Base-by-base conservation (phyloP, 179 eudicot genomes). In the Actinidia chinensis region DNA sequence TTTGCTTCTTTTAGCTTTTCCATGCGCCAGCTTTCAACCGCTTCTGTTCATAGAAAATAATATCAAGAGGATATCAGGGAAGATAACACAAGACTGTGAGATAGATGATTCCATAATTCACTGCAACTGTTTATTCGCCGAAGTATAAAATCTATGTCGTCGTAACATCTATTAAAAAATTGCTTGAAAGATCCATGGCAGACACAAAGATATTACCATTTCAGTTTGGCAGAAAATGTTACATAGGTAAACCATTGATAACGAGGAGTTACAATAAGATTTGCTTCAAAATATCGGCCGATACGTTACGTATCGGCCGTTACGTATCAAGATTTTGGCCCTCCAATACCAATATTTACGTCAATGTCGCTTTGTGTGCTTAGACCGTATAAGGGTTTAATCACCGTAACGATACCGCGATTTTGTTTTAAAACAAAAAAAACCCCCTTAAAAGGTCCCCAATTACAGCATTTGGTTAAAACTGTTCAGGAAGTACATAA, bases 1-100 rank as follows among this genome's bases (percentile, higher is more conserved):
- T 79, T 86, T 42, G 87, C 87, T 85, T 95, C 94, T 78, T 84
- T 78, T 44, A 92, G 44, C 81, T 90, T 95, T 60, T 82, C 87
- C 75, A 58, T 82, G 68, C 97, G 90, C 99, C 98, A 95, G 73
- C 66, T 83, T 78, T 92, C 94, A 68, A 95, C 86, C 44, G 91
- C 87, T 85, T 88, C 99, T 95, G 92, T 79, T 73, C 20, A 79
- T 46, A 25, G 43, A 46, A 58, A 78, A 73, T 8, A 79, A 15
- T 68, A 77, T 42, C 23, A 64, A 71, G 22, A 54, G 22, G 66
- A 54, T 68, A 71, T 42, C 25, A 42, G 52, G 20, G 74, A 61
- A 43, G 25, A 33, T 43, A 46, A n/a, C 67, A 70, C 1, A 36
- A 68, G 20, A 68, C 6, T 4, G 6, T 23, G 48, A 42, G 22